Conservation (phyloP, 164 flowering plant genomes). For the Umbilicus rupestris region DNA sequence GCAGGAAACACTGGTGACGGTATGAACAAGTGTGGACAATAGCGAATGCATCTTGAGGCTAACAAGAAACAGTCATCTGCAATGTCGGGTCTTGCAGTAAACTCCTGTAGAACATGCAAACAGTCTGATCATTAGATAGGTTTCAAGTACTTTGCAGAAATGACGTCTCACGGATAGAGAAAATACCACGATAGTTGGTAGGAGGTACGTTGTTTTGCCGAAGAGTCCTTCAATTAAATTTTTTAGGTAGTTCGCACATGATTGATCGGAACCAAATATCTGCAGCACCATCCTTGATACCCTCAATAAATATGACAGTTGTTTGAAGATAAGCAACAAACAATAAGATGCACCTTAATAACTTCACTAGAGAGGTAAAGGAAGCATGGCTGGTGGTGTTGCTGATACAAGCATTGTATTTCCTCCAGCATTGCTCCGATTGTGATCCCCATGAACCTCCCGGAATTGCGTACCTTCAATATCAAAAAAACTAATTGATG, state of each 20-base stretch:
- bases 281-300: conserved; percentile 21
- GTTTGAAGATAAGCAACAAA: background rate
- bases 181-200: conserved; percentile 59
- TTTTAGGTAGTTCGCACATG: conserved; percentile 76
- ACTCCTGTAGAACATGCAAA: conserved; percentile 45
- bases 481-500: background rate
- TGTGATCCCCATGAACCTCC: conserved; percentile 80
- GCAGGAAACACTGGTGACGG: conserved; percentile 40
- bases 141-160: conserved; percentile 9
- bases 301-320: conserved; percentile 2
- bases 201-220: conserved; percentile 66
- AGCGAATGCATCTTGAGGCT: conserved; percentile 95
- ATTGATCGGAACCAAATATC: conserved; percentile 96
- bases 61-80: conserved; percentile 97
- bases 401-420: conserved; percentile 75
- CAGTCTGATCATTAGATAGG: background rate
- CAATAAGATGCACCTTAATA: conserved; percentile 55
- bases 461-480: conserved; percentile 79
- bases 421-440: conserved; percentile 92
- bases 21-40: conserved; percentile 85
- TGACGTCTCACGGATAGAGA: background rate
- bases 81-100: conserved; percentile 87
- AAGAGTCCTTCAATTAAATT: conserved; percentile 78
- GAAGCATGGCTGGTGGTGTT: conserved; percentile 94
- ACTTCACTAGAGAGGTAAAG: conserved; percentile 98